Base-by-base conservation (phyloP, 305 asterid genomes). In the Rubia balearica region DNA sequence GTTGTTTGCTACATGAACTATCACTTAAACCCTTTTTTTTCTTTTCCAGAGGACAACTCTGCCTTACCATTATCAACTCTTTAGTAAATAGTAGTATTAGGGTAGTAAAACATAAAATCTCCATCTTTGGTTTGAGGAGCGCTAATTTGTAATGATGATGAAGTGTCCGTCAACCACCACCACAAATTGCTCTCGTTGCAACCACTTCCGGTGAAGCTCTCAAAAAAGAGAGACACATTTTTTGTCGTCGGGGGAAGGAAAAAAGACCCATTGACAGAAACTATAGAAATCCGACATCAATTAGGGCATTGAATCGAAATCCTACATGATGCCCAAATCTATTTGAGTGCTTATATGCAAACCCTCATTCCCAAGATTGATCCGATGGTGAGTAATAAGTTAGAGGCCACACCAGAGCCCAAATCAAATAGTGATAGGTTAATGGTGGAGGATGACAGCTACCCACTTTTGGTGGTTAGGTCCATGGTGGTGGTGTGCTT, bases 401-500 rank as follows among this genome's bases (percentile, higher is more conserved):
- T 60, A 19, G 48, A 63, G 68, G 40, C 75, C 51, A 45, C 84
- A 49, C 68, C 65, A 65, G 77, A 76, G 48, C 66, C 86, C 3
- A 80, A 85, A 41, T 66, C 63, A 55, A 85, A 84, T 69, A 70
- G 65, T 41, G 92, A 84, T 69, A 77, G 66, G 82, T 79, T 83
- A 65, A 67, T 80, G 75, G 77, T 87, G 17, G 95, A 90, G 73
- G 97, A 89, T 72, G 78, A 84, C 53, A 95, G 90, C 0, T 93
- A 87, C 2, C 85, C 94, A 7, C 81, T 89, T 59, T 81, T 87
- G n/a, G 81, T 90, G 9, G 96, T 90, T 6, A 75, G 97, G 89
- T 82, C 97, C 4, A 85, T 90, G 93, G 96, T 92, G 69, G 96
- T 96, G 0, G 96, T 85, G 8, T 92, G 94, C 77, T 80, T 92